Evolutionary conservation across 2,329 filamentous ascomycete genomes (phyloP), one percentile per base, ranked within the genome.

Genomic region (Penicillium verrucosum): DNA sequence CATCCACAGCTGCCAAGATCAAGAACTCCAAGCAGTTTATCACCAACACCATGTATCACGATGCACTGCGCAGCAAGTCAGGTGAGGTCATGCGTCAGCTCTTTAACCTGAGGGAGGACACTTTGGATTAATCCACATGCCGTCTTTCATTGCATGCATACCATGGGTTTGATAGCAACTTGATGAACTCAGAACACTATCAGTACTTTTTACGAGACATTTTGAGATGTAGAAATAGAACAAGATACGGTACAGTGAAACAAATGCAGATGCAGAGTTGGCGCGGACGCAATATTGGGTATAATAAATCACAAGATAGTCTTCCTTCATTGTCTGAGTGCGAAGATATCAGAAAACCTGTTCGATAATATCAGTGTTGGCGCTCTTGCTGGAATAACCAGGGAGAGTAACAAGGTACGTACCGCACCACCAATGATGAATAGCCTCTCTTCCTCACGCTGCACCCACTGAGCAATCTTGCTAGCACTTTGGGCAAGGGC

Each of bases 361-460:
- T 11, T 46, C 1, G 16, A 34, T 16, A 30, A 32, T 8, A 44
- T 66, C 18, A 64, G 41, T 37, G 1, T 34, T 42, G n/a, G 32
- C 16, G 18, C 30, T 34, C 21, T 44, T 18, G 8, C 10, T 23
- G 5, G 11, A 14, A 12, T 30, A 5, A 4, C 16, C 10, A 25
- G 1, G 0, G n/a, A 36, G 5, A 34, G 10, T 32, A 4, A 21
- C 14, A 21, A 41, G 43, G 30, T 42, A 71, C 75, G 60, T 65
- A 97, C 93, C 42, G 92, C 94, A n/a, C 94, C 95, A 1, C 94
- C 94, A 70, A 99, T 94, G 58, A 99, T 96, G 70, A 99, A 99
- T 6, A 97, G 79, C 56, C 94, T 82, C 75, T 97, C 92, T 74
- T 97, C 93, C 75, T 99, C 94, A 63, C 87, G 82, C 70, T 90